Evolutionary conservation across 441 rosid genomes (phyloP), one percentile per base, ranked within the genome.

Genomic region (Isatis lusitanica): DNA sequence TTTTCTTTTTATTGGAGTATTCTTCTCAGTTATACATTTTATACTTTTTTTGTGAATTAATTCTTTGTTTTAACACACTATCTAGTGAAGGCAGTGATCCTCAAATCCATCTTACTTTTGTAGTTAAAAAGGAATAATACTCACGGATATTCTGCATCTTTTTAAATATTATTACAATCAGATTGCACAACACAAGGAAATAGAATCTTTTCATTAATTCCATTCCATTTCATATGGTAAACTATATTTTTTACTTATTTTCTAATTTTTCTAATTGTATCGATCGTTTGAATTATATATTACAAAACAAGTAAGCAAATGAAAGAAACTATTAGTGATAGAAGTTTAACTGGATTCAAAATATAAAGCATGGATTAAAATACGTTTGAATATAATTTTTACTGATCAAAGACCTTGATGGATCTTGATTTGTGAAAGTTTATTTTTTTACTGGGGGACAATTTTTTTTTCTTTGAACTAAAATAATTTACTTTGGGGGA

Each of bases 111-210:
- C 53, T 10, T 28, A 16, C 0, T 31, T 9, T 55, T 30, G 13
- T 18, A 43, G 56, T 42, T 6, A 24, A n/a, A 46, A 47, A 16
- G 65, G 65, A 58, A 70, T 59, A 10, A 35, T 58, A 15, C 66
- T 47, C 17, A 10, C 6, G 35, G 39, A 60, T 70, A 47, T 70
- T 70, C 42, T 30, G 31, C 63, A 56, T 24, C 40, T 69, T 44
- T 35, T 11, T 2, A 0, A 6, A 28, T 47, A 38, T 2, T 9
- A 33, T 13, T 47, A 35, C 11, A 42, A 17, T 9, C 8, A 36
- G 9, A 38, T 61, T 61, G 11, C 31, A 26, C 42, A 50, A 51
- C 17, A 18, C 3, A 39, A 40, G 12, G 15, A 33, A 16, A 47
- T 26, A 47, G 0, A 43, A 58, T 70, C 40, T 24, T 70, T 40